Percentiles rank a stretch among this genome's conserved stretches.
Conservation (phyloP, 345 rosid species). For the Salix dunnii region DNA sequence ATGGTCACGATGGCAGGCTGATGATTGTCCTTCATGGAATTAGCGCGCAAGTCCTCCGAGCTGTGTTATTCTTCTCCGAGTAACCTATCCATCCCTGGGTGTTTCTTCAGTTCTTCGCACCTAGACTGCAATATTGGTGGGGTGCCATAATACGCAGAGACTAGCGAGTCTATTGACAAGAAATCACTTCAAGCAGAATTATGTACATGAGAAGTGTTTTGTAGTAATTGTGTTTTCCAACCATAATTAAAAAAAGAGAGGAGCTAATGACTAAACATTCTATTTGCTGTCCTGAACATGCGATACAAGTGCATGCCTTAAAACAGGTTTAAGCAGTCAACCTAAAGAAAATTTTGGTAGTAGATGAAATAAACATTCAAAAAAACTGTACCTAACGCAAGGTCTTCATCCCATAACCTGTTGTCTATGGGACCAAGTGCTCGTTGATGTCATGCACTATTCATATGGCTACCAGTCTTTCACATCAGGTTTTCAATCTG, state of each 20-base stretch:
- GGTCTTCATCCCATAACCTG: slow-evolving; percentile 64
- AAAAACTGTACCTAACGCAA: slow-evolving; percentile 49
- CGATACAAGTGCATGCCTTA: no score
- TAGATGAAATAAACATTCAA: slow-evolving; percentile 7
- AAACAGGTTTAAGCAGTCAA: no score
- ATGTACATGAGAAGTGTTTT: no score
- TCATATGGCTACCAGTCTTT: slow-evolving; percentile 44
- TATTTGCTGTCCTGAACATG: no score
- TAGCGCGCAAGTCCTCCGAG: slow-evolving; percentile 71
- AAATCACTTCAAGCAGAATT: no score
- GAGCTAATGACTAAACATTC: no score
- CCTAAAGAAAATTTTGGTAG: no score
- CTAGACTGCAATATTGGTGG: slow-evolving; percentile 63
- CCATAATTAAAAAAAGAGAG: no score
- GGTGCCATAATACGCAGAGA: slow-evolving; percentile 59
- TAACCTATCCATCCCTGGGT: slow-evolving; percentile 71
- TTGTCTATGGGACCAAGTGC: slow-evolving; percentile 45
- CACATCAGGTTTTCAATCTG: slow-evolving; percentile 45
- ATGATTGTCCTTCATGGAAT: slow-evolving; percentile 27
- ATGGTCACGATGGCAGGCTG: slow-evolving; percentile 9
- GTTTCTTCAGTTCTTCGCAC: slow-evolving; percentile 53
- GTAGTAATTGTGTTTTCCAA: background rate
- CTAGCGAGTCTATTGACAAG: background rate
- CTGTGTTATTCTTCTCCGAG: slow-evolving; percentile 58
- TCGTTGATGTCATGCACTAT: slow-evolving; percentile 60